Percentiles rank a stretch among this genome's conserved stretches.
Conservation (phyloP, 768 basidiomycete genomes). For the Amanita polypyramis region DNA sequence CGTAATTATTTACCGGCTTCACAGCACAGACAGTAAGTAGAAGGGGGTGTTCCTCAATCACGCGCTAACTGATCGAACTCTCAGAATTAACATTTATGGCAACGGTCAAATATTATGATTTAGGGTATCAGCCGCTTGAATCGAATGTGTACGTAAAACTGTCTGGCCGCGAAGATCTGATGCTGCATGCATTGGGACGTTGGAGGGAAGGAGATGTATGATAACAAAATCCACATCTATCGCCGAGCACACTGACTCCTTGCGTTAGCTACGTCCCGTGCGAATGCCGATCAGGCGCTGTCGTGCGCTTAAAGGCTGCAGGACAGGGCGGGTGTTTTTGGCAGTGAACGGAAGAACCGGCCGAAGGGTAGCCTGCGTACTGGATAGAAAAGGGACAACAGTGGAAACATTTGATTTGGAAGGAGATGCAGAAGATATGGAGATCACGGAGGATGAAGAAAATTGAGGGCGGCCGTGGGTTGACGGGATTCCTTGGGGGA, state of each 20-base stretch:
- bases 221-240: constrained; percentile 15
- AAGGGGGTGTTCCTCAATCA: constrained; percentile 13
- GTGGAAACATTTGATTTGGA: constrained; percentile 76
- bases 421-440: constrained; percentile 47
- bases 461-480: constrained; percentile 17
- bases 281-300: constrained; percentile 45
- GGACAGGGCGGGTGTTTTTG: constrained; percentile 41
- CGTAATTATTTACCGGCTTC: constrained; percentile 51
- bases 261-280: constrained; percentile 36
- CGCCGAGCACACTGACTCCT: constrained; percentile 18
- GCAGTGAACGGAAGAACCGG: constrained; percentile 69
- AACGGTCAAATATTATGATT: constrained; percentile 49
- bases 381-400: constrained; percentile 50
- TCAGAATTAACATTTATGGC: constrained; percentile 50
- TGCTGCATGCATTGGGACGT: constrained; percentile 41
- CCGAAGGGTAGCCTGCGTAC: constrained; percentile 65
- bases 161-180: constrained; percentile 55
- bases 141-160: constrained; percentile 39
- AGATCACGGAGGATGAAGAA: constrained; percentile 25
- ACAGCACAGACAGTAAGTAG: constrained; percentile 37
- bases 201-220: constrained; percentile 59
- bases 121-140: constrained; percentile 47
- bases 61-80: constrained; percentile 22
- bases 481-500: constrained; percentile 7
- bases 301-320: constrained; percentile 44